Percentiles rank a stretch among this genome's conserved stretches.
Evolutionary conservation across 2,329 filamentous ascomycete genomes (phyloP).

Genomic region (Dactylellina parvicollis): DNA sequence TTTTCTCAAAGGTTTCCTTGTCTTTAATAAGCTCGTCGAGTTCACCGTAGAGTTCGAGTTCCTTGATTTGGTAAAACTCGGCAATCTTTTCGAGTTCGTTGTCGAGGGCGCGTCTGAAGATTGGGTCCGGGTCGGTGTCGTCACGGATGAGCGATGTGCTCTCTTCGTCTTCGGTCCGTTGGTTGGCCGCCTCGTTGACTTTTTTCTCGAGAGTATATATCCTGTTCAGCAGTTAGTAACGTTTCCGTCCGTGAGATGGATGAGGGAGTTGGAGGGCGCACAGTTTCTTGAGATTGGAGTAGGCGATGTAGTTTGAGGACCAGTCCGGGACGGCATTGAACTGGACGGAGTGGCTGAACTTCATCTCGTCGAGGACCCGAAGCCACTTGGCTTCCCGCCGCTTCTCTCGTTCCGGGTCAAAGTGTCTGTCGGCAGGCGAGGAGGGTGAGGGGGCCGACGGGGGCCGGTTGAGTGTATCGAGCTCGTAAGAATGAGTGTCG

Average conservation of each 20-base stretch:
- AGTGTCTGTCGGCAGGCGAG: not conserved
- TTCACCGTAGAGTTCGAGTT: constrained; percentile 85
- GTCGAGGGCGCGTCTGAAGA: constrained; percentile 84
- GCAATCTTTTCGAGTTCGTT: constrained; percentile 93
- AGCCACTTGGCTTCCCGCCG: constrained; percentile 62
- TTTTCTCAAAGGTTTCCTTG: constrained; percentile 73
- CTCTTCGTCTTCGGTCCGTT: constrained; percentile 74
- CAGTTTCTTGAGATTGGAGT: constrained; percentile 99
- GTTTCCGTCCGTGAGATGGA: not conserved
- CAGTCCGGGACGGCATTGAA: constrained; percentile 99
- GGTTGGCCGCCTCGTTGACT: constrained; percentile 62
- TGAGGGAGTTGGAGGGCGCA: constrained; percentile 63
- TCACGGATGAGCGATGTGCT: constrained; percentile 80
- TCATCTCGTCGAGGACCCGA: constrained; percentile 83
- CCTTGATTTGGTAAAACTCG: constrained; percentile 89
- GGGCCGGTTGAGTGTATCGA: constrained; percentile 24
- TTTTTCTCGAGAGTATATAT: constrained; percentile 96
- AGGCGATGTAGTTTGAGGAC: constrained; percentile 97
- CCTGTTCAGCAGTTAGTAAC: constrained; percentile 63
- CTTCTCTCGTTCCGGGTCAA: constrained; percentile 43
- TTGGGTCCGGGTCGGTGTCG: constrained; percentile 76
- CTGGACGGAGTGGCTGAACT: constrained; percentile 99
- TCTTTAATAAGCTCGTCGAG: constrained; percentile 80
- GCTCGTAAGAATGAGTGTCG: constrained; percentile 33
- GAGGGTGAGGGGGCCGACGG: constrained; percentile 2